Percentiles rank a stretch among this genome's conserved stretches.
Evolutionary conservation across 1,284 basidiomycete species (phyloP).

Genomic region (Athelia psychrophila): DNA sequence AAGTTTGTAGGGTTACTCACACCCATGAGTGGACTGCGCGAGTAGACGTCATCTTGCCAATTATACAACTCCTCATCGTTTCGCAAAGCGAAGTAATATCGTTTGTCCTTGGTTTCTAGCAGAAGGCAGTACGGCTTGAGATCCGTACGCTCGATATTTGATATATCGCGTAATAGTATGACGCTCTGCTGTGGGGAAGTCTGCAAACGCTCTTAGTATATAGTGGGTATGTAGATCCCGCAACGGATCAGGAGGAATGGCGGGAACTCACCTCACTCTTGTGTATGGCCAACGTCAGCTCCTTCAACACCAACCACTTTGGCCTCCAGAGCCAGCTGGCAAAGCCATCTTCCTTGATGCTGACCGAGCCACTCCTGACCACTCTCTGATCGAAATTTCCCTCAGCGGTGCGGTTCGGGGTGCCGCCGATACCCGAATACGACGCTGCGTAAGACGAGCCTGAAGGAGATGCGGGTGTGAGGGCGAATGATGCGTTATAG

Average conservation of each 20-base stretch:
- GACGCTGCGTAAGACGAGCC: slow-evolving; percentile 56
- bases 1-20: slow-evolving; percentile 96
- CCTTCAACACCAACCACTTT: slow-evolving; percentile 87
- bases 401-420: slow-evolving; percentile 59
- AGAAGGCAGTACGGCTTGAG: slow-evolving; percentile 90
- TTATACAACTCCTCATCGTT: slow-evolving; percentile 94
- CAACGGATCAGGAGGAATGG: no score
- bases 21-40: slow-evolving; percentile 88
- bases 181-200: slow-evolving; percentile 64
- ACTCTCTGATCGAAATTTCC: slow-evolving; percentile 38
- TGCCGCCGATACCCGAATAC: slow-evolving; percentile 75
- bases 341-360: slow-evolving; percentile 88
- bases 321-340: slow-evolving; percentile 92
- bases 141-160: slow-evolving; percentile 88
- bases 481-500: slow-evolving; percentile 57
- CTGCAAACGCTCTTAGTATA: slow-evolving; percentile 26
- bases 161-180: slow-evolving; percentile 77
- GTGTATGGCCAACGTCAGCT: slow-evolving; percentile 80
- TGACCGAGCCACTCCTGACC: slow-evolving; percentile 69
- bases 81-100: slow-evolving; percentile 81
- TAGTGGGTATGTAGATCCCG: no score
- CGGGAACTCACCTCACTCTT: slow-evolving; percentile 78
- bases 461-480: slow-evolving; percentile 46
- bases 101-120: slow-evolving; percentile 81
- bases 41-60: slow-evolving; percentile 97